Percentiles rank a stretch among this genome's conserved stretches.
phyloP scores from a whole-genome alignment of 2,329 filamentous ascomycete genomes.

The Trichoderma sp. region DNA sequence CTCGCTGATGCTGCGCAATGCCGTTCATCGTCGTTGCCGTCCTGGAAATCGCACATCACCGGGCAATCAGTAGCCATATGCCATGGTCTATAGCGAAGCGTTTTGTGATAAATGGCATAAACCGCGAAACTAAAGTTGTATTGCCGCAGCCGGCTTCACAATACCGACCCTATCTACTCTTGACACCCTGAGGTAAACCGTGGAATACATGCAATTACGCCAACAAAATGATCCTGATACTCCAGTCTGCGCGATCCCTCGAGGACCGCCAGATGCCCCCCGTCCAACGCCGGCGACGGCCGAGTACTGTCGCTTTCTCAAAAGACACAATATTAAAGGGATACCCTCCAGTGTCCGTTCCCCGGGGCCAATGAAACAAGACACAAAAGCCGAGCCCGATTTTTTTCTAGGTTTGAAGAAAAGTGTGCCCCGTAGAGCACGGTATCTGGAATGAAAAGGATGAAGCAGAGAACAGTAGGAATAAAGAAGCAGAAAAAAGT shows the following conservation, averaged over 20 bases:
- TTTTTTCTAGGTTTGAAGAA: conserved; percentile 23
- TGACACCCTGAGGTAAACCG: conserved; percentile 10
- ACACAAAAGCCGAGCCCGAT: conserved; percentile 10
- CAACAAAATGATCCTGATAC: conserved; percentile 29
- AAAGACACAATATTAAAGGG: conserved; percentile 21
- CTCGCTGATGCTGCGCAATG: too few species aligned
- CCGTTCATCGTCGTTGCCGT: too few species aligned
- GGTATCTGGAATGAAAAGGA: not conserved
- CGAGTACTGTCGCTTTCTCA: conserved; percentile 32
- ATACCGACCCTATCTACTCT: conserved; percentile 25
- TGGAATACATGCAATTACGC: conserved; percentile 29
- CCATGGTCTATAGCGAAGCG: too few species aligned
- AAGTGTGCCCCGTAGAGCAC: not conserved
- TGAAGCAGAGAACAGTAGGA: not conserved
- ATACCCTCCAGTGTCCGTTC: conserved; percentile 1
- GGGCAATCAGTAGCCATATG: too few species aligned
- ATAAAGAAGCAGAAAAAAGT: not conserved
- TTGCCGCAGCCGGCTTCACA: conserved; percentile 9
- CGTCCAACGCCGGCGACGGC: conserved; percentile 38
- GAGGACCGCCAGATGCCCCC: conserved; percentile 25
- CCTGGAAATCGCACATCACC: too few species aligned
- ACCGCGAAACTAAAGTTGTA: conserved; percentile 9
- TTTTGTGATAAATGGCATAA: not conserved
- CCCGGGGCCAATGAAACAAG: conserved; percentile 6
- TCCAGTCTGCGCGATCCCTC: conserved; percentile 27